A percentile compares a stretch with the other conserved stretches of the same genome.
These are phyloP conservation scores for Penicillium palitans DNA, from an alignment of 2,329 filamentous ascomycete genomes.

Conservation along the genomic window DNA sequence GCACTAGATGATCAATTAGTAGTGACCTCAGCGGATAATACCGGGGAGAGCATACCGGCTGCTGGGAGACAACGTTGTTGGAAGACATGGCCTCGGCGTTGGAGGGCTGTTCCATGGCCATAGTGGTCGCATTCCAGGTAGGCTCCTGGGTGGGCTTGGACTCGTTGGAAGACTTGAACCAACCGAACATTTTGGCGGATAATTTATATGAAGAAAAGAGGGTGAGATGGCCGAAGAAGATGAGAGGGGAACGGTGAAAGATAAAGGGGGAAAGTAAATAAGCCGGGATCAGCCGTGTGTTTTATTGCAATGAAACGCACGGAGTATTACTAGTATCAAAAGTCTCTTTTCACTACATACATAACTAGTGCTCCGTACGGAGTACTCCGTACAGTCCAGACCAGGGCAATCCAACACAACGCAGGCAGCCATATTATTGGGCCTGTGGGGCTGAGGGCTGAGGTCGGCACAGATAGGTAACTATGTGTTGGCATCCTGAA, in stretches of 20 bases:
- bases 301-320: background rate
- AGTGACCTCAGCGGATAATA: no score
- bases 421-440: constrained; percentile 3
- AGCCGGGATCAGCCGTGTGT: background rate
- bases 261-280: constrained; percentile 1
- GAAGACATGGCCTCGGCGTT: constrained; percentile 5
- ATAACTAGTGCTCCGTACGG: no score
- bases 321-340: background rate
- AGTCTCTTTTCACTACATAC: background rate
- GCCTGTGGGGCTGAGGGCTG: constrained; percentile 6
- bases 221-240: background rate
- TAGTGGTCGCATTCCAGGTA: constrained; percentile 7
- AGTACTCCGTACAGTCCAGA: background rate
- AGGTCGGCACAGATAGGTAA: background rate
- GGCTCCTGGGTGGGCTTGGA: constrained; percentile 4
- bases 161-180: constrained; percentile 11
- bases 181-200: constrained; percentile 8
- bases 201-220: background rate
- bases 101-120: constrained; percentile 9
- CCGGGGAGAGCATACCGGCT: background rate
- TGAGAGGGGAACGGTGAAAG: background rate
- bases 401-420: background rate
- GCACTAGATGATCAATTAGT: background rate
- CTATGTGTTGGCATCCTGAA: background rate
- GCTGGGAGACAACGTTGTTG: constrained; percentile 4